Evolutionary conservation across 1,139 yeast genomes (phyloP), one percentile per base, ranked within the genome.

Genomic region (Sugiyamaella xylanicola): DNA sequence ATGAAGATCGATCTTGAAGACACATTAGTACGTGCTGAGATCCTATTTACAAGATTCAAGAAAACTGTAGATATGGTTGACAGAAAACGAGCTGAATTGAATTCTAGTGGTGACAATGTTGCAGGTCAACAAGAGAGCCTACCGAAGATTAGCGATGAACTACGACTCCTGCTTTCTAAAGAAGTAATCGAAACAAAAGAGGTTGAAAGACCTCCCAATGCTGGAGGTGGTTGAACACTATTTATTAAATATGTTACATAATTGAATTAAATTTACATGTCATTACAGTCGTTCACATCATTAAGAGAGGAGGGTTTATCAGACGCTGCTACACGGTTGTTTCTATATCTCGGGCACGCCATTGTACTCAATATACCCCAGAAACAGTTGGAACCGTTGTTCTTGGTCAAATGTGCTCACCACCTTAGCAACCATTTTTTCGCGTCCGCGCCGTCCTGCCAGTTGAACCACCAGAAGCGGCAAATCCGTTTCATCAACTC

Each of bases 31-130:
- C 76, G 97, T 49, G 85, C 95, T 11, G 98, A 93, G 68, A 76
- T 89, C 37, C 74, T 93, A 47, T 93, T 90, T 68, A 77, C 88
- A 63, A 81, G 87, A 63, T 93, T 91, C 70, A 81, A 84, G 65
- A 83, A 90, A 61, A 86, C 90, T 78, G 81, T 90, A 55, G 88
- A 84, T 58, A 80, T 90, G 51, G 83, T 91, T 59, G 95, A 88
- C 65, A 72, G 88, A 35, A 83, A 80, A 61, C 76, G 77, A 62
- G 68, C 72, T 54, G 69, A 71, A 27, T 61, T 66, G 41, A 50
- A 55, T 32, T 53, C 57, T 17, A 53, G 55, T 17, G 21, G 51
- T 29, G 52, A 52, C 32, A 37, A 48, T 21, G 47, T 57, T 42
- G 54, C 66, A 17, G 50, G 53, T 42, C 56, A 55, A 27, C 21